Evolutionary conservation across 805 yeast genomes (phyloP), one percentile per base, ranked within the genome.

Genomic region (Yamadazyma nakazawae): DNA sequence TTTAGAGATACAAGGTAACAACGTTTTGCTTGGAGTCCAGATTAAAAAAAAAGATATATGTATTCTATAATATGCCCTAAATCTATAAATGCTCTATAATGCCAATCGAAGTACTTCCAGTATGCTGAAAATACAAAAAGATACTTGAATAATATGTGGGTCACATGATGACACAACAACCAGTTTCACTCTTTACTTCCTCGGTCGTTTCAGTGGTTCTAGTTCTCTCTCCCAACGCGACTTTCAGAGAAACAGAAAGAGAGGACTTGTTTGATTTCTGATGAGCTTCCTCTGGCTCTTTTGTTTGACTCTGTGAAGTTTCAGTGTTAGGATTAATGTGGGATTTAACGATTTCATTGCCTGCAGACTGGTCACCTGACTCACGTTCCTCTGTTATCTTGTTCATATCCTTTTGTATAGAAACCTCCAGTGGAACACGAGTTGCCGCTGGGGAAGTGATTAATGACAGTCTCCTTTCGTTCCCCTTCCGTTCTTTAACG

Each of bases 161-260:
- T 48, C 37, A 58, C 49, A 51, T 45, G 38, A 58, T 52, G 19
- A 47, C 41, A 40, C 62, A 58, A 45, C 62, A 58, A 4, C 57
- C 54, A 12, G 51, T 31, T 42, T 50, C 43, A 37, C 19, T 25
- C 25, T 37, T 37, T 13, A 16, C 32, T 37, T 37, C 32, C 10
- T 13, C 10, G 19, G n/a, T 34, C 18, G 11, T 11, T 34, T 34
- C 32, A 13, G 9, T 10, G 12, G n/a, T 13, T 28, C n/a, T 28
- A 28, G 12, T 28, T 12, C 12, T 28, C 9, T 28, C 32, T 10
- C 9, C 9, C 12, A 10, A 13, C 10, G 11, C 32, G n/a, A 9
- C n/a, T 28, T 11, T 12, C n/a, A 13, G 32, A 13, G 32, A 28
- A 28, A 28, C 32, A 28, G 24, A 28, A 28, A 28, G 10, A 28